Evolutionary conservation across 768 basidiomycete genomes (phyloP), one percentile per base, ranked within the genome.

Genomic region (Pisolithus sp.): DNA sequence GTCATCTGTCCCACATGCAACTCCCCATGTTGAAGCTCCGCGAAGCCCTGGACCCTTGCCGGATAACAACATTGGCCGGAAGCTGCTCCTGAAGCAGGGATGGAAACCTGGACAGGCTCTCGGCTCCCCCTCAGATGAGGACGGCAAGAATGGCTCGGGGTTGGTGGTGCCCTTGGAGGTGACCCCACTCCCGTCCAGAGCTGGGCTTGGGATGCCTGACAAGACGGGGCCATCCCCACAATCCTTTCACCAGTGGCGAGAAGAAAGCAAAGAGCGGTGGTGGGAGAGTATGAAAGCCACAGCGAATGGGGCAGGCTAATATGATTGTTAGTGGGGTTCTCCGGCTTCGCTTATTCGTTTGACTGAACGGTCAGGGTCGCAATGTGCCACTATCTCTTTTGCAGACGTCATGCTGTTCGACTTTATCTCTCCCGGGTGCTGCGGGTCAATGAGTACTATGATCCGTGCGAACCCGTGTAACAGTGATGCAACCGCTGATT

Each of bases 31-130:
- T 7, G 53, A 63, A 28, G 63, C 34, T 62, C 64, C 75, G 36
- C 68, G 73, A 41, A 71, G 76, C 13, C 70, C 81, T 18, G 58
- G 65, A 6, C 81, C 85, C 0, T 59, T 89, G 20, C 62, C 79
- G 2, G 60, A 74, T 3, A 71, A 73, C 17, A 90, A 88, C 59
- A 69, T 89, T 49, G 89, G 88, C 0, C 81, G 86, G 59, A 75
- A 72, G 36, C 69, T 91, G 28, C 71, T 90, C 1, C 70, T 82
- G 64, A 85, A 82, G 62, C 86, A 86, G 64, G 88, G 88, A 1
- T 91, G 89, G 89, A 70, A 73, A 17, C 87, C 85, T 8, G 89
- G 87, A 1, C 67, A 68, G 9, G 60, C 63, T 20, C 68, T 79
- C 4, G 67, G 66, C n/a, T 4, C 21, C 2, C 43, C 31, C 0